A percentile compares a stretch with the other conserved stretches of the same genome.
Evolutionary conservation across 1,139 yeast genomes (phyloP).

Genomic region (Pneumocystis oryctolagi): DNA sequence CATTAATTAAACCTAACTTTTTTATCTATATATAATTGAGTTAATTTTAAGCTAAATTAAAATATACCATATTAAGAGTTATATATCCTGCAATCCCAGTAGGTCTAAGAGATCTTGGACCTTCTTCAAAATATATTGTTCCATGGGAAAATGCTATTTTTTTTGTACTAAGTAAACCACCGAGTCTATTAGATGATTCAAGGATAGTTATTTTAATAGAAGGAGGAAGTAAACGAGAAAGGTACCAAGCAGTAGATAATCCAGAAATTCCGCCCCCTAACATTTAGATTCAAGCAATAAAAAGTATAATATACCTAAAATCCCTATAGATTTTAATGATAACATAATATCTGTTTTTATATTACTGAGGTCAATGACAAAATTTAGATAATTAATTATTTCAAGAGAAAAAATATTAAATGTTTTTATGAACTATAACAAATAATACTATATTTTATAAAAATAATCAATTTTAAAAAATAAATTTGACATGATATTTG

Average conservation of each 20-base stretch:
- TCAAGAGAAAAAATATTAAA: background rate
- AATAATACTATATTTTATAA: too few species aligned
- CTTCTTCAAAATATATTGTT: constrained; percentile 24
- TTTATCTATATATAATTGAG: constrained; percentile 13
- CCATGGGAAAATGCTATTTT: constrained; percentile 10
- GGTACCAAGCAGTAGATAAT: constrained; percentile 58
- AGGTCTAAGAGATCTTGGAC: constrained; percentile 32
- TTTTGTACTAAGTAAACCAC: constrained; percentile 65
- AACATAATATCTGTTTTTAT: background rate
- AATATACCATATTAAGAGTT: constrained; percentile 21
- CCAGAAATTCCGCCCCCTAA: constrained; percentile 82
- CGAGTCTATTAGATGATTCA: constrained; percentile 42
- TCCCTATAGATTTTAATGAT: background rate
- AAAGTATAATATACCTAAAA: background rate
- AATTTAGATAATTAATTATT: background rate
- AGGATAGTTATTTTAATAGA: constrained; percentile 50
- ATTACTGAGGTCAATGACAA: background rate
- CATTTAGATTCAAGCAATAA: background rate
- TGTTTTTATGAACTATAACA: too few species aligned
- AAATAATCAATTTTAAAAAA: too few species aligned
- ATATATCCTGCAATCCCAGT: constrained; percentile 14
- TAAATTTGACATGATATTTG: too few species aligned
- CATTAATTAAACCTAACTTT: constrained; percentile 31
- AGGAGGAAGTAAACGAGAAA: constrained; percentile 40
- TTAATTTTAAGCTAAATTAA: background rate